Evolutionary conservation across 331 rosid genomes (phyloP).

Genomic region (Dryas integrifolia): DNA sequence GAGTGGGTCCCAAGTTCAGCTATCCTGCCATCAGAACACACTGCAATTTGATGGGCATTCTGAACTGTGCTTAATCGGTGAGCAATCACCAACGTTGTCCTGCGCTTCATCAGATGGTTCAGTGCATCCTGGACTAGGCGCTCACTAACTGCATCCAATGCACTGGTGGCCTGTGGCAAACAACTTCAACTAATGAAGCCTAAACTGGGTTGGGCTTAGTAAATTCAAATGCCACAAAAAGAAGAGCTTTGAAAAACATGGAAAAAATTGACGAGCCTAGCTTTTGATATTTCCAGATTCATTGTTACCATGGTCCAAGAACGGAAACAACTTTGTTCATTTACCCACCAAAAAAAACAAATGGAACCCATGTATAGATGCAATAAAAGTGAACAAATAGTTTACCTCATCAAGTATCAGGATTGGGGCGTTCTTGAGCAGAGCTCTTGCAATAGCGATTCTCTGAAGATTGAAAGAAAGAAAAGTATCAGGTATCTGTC

Average conservation of each 20-base stretch:
- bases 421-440: slow-evolving; percentile 83
- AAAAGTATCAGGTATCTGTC: slow-evolving; percentile 22
- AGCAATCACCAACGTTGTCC: slow-evolving; percentile 91
- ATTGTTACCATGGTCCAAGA: slow-evolving; percentile 14
- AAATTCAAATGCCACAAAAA: slow-evolving; percentile 4
- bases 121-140: slow-evolving; percentile 86
- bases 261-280: background rate
- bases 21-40: slow-evolving; percentile 64
- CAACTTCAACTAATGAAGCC: slow-evolving; percentile 4
- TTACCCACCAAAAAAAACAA: too few relatives aligned
- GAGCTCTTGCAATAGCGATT: slow-evolving; percentile 87
- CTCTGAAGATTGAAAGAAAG: slow-evolving; percentile 52
- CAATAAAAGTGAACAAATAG: slow-evolving; percentile 4
- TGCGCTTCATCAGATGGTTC: slow-evolving; percentile 72
- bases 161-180: slow-evolving; percentile 79
- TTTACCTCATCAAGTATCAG: slow-evolving; percentile 88
- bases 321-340: background rate
- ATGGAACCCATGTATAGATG: slow-evolving; percentile 15
- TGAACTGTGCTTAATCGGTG: slow-evolving; percentile 92
- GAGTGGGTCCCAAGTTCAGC: slow-evolving; percentile 76
- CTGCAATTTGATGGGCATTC: slow-evolving; percentile 84
- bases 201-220: slow-evolving; percentile 5
- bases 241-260: slow-evolving; percentile 1
- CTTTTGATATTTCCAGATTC: slow-evolving; percentile 11
- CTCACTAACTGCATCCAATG: slow-evolving; percentile 84